A percentile compares a stretch with the other conserved stretches of the same genome.
Evolutionary conservation across 345 rosid genomes (phyloP).

Genomic region (Trapa bicornis): DNA sequence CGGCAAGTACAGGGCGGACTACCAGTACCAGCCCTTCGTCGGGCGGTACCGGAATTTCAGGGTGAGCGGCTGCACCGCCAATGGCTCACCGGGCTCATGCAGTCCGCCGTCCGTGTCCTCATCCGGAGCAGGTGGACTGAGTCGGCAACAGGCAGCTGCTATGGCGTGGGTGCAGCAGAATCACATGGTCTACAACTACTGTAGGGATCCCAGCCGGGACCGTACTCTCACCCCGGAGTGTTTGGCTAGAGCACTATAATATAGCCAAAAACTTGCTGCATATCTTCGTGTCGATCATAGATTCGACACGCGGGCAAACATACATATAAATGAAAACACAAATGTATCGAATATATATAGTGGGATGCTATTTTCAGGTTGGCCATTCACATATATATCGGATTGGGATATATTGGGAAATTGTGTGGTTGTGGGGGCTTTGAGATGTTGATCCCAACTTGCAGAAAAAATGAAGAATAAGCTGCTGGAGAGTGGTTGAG

Average conservation of each 20-base stretch:
- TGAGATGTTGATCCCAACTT: too few relatives aligned
- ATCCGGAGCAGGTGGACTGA: slow-evolving; percentile 25
- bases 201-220: slow-evolving; percentile 67
- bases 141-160: slow-evolving; percentile 39
- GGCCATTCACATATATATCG: too few relatives aligned
- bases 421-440: too few relatives aligned
- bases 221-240: slow-evolving; percentile 75
- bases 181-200: slow-evolving; percentile 67
- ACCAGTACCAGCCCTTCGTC: slow-evolving; percentile 66
- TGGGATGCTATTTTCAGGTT: too few relatives aligned
- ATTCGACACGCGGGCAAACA: too few relatives aligned
- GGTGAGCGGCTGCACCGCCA: slow-evolving; percentile 40
- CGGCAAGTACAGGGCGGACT: slow-evolving; percentile 71
- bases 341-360: too few relatives aligned
- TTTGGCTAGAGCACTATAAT: slow-evolving; percentile 8
- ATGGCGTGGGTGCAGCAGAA: slow-evolving; percentile 70
- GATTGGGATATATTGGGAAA: too few relatives aligned
- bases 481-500: too few relatives aligned
- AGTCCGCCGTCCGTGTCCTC: slow-evolving; percentile 39
- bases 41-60: slow-evolving; percentile 56
- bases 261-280: too few relatives aligned
- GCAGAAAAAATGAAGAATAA: too few relatives aligned
- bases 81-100: slow-evolving; percentile 23
- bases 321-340: too few relatives aligned
- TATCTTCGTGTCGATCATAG: too few relatives aligned